Conservation (phyloP, 495 filamentous ascomycete species). For the Penicillium nucicola region DNA sequence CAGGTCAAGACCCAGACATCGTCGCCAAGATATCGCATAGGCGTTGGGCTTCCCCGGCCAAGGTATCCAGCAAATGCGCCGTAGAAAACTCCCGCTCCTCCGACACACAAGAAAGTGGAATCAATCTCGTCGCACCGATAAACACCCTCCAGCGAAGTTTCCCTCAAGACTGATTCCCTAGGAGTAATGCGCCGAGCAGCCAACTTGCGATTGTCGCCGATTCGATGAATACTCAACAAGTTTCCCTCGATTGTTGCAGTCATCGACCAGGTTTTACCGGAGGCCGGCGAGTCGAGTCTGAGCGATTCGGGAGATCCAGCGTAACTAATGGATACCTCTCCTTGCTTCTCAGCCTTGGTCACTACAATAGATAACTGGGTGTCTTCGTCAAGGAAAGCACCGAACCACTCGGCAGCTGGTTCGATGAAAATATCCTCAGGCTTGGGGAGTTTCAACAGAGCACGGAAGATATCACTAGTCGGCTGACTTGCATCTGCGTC, state of each 20-base stretch:
- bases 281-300: slow-evolving; percentile 6
- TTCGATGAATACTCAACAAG: slow-evolving; percentile 17
- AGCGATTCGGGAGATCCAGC: background rate
- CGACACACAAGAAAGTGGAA: slow-evolving; percentile 29
- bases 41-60: slow-evolving; percentile 19
- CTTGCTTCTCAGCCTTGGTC: slow-evolving; percentile 7
- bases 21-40: slow-evolving; percentile 25
- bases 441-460: slow-evolving; percentile 11
- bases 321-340: slow-evolving; percentile 21
- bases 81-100: slow-evolving; percentile 25
- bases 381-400: slow-evolving; percentile 27
- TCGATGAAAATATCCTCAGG: background rate
- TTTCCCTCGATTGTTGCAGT: slow-evolving; percentile 18
- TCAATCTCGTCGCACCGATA: slow-evolving; percentile 28
- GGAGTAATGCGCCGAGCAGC: slow-evolving; percentile 17
- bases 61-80: slow-evolving; percentile 31
- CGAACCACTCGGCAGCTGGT: slow-evolving; percentile 15
- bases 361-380: slow-evolving; percentile 21
- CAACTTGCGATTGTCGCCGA: slow-evolving; percentile 24
- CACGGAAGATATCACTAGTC: slow-evolving; percentile 15
- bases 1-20: slow-evolving; percentile 31
- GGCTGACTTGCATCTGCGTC: slow-evolving; percentile 16
- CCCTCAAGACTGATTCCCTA: slow-evolving; percentile 1
- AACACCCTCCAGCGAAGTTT: slow-evolving; percentile 11
- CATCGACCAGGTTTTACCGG: slow-evolving; percentile 8